Evolutionary conservation across 2,329 filamentous ascomycete species (phyloP), one percentile per base, ranked within the genome.

Genomic region (Aspergillus fijiensis): DNA sequence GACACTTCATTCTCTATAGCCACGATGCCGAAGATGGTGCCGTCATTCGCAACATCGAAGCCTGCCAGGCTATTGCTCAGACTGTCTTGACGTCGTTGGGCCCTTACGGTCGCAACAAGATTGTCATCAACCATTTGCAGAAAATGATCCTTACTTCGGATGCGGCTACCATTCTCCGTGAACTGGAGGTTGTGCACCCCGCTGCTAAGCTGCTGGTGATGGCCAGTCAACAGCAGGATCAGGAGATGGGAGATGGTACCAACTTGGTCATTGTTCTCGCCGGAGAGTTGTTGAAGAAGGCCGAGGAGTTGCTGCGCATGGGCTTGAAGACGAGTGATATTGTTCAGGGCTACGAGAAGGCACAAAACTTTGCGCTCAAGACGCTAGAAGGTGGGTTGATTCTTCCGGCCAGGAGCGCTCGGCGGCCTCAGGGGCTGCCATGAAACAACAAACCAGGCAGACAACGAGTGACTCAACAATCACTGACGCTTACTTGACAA

Each of bases 121-220:
- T 99, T 75, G 92, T 99, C 81, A 98, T 99, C 84, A 99, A 99
- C 84, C 96, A 99, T 81, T 85, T 99, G 65, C 92, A 96, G 79
- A 99, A 99, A 85, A 97, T 99, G 95, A 96, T 97, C 71, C 84
- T 99, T 66, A 99, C 96, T 69, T 98, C 93, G 62, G 95, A 99
- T 75, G 95, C 95, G 66, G 95, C 95, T 67, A 98, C 95, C 49
- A 99, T 99, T 75, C 85, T 99, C 70, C 89, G 92, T 73, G 96
- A 99, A 82, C 87, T 99, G 77, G 95, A 99, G 74, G 95, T 99
- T 64, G 93, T 99, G 59, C 95, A 99, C 82, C 95, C 96, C 64
- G 95, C 95, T 60, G 96, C 95, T 55, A 99, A 99, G 82, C 84
- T 99, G 66, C 83, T 99, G 57, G 95, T 99, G 70, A 99, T 99